Conservation (phyloP, 257 asterid species). For the Lavandula angustifolia region DNA sequence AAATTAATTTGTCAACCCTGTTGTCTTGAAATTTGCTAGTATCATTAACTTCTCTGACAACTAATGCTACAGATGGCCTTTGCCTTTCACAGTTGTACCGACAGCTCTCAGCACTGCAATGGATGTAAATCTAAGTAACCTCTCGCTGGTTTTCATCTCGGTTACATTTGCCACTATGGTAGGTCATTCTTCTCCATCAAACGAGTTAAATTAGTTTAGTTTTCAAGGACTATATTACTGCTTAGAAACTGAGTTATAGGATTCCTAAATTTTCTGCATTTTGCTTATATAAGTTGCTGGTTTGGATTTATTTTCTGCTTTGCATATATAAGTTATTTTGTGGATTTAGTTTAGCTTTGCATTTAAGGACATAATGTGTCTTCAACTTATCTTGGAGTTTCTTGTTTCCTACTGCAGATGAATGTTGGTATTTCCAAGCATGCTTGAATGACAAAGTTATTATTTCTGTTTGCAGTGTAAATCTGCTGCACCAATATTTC, state of each 20-base stretch:
- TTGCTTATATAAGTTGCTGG: constrained; percentile 22
- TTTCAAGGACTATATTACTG: constrained; percentile 19
- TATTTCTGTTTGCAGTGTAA: constrained; percentile 74
- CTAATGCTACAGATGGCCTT: constrained; percentile 96
- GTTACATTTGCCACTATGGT: constrained; percentile 99
- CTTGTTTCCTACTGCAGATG: neutral
- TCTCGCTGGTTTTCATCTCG: constrained; percentile 94
- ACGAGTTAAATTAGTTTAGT: constrained; percentile 5
- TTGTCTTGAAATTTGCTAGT: constrained; percentile 32
- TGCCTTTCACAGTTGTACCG: constrained; percentile 99
- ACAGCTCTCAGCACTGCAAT: constrained; percentile 96
- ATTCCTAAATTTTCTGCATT: neutral
- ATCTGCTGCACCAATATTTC: constrained; percentile 99
- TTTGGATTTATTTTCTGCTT: constrained; percentile 10
- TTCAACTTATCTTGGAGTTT: constrained; percentile 15
- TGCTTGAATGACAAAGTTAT: constrained; percentile 22
- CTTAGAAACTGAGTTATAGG: constrained; percentile 2
- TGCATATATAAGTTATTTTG: constrained; percentile 1
- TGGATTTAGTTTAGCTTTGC: neutral
- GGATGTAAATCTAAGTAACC: constrained; percentile 98
- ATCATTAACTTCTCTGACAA: constrained; percentile 70
- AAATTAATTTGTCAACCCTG: neutral
- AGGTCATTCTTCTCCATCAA: constrained; percentile 43
- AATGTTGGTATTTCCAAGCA: constrained; percentile 22
- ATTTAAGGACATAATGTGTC: neutral